Percentiles rank a stretch among this genome's conserved stretches.
phyloP scores from a whole-genome alignment of 371 early-diverging fungal species.

The Mucor ambiguus region DNA sequence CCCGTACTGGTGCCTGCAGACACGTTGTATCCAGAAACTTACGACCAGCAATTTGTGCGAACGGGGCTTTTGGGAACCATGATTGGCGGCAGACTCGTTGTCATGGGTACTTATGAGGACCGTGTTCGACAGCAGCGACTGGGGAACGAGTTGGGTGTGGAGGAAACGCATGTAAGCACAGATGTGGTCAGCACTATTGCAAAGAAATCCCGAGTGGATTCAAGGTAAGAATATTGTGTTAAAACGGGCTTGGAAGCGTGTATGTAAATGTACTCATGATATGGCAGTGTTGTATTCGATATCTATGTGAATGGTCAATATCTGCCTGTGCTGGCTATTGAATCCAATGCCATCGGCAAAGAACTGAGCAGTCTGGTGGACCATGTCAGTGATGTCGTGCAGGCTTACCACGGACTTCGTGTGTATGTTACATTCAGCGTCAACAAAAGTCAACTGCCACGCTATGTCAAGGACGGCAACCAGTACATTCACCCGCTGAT shows the following conservation, averaged over 20 bases:
- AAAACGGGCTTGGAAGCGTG: no score
- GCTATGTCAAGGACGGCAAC: conserved; percentile 71
- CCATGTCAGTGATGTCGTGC: conserved; percentile 52
- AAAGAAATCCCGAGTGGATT: conserved; percentile 54
- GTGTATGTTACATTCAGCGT: conserved; percentile 64
- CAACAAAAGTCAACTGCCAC: conserved; percentile 64
- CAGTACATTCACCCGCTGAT: conserved; percentile 64
- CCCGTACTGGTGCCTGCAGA: conserved; percentile 58
- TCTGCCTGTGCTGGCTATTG: conserved; percentile 72
- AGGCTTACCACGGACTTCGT: conserved; percentile 62
- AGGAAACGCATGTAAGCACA: conserved; percentile 54
- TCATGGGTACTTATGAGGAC: conserved; percentile 80
- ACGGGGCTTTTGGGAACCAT: conserved; percentile 82
- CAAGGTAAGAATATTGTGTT: conserved; percentile 61
- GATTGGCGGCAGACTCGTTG: conserved; percentile 69
- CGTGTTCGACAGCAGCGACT: conserved; percentile 64
- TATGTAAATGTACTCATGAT: no score
- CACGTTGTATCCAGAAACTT: conserved; percentile 49
- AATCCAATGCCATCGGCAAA: conserved; percentile 50
- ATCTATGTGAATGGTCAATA: conserved; percentile 66
- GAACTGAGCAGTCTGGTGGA: conserved; percentile 56
- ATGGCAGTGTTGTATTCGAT: conserved; percentile 62
- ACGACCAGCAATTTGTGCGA: conserved; percentile 66
- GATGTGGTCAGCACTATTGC: conserved; percentile 59
- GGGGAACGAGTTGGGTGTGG: conserved; percentile 46